Base-by-base conservation (phyloP, 108 stramenopile genomes). In the Cyclotella kingstonii region DNA sequence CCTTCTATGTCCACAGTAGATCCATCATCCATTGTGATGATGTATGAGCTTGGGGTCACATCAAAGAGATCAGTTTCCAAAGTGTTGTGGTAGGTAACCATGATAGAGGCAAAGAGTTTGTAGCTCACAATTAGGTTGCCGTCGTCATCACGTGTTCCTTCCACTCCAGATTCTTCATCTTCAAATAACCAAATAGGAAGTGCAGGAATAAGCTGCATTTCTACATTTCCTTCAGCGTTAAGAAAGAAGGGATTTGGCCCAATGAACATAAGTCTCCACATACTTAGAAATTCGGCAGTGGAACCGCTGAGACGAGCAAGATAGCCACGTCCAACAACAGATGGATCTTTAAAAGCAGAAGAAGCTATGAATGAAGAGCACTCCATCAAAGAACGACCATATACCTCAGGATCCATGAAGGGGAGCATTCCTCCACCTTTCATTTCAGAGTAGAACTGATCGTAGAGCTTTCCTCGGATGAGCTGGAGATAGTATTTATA, bases 401-500 rank as follows among this genome's bases (percentile, higher is more conserved):
- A 97, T 2, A 81, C 62, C 36, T 82, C 70, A 11, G 90, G 84
- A 70, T 97, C 93, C 94, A 95, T 95, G 75, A 91, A 97, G 11
- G 96, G 92, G 17, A 94, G 76, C 66, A 97, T 91, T 60, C 93
- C 80, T 11, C 73, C 73, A 35, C 72, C 93, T 62, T 56, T 77
- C 79, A 94, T 90, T 72, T 95, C 96, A 25, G 59, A 48, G 66
- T 86, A 97, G 79, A 97, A 94, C 46, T 90, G 67, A 31, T 91
- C 90, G 80, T 90, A 97, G 25, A 95, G 87, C 82, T 92, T 89
- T 57, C 90, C 96, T 44, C 96, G 85, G 45, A 95, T 67, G 27
- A 97, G 89, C 62, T 97, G 89, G 36, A 97, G 82, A 72, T 95
- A 95, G 61, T 90, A 95, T 66, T 97, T 97, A 87, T 94, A 97